Evolutionary conservation across 2,329 filamentous ascomycete genomes (phyloP).

Genomic region (Fusarium sp.): DNA sequence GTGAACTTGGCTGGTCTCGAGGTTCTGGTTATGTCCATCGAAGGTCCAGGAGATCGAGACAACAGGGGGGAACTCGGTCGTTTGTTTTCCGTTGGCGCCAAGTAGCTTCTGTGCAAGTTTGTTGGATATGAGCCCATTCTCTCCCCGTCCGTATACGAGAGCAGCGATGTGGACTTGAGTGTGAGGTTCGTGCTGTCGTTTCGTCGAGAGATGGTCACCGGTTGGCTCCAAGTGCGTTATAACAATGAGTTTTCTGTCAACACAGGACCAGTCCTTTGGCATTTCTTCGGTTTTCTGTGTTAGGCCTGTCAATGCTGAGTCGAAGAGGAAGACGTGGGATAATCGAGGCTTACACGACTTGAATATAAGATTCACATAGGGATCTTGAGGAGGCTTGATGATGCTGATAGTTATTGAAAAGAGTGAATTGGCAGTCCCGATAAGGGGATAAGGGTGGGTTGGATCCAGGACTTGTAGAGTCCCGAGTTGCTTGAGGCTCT

Average conservation of each 20-base stretch:
- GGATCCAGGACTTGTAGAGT: conserved; percentile 10
- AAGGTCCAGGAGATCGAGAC: conserved; percentile 15
- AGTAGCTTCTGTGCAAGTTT: conserved; percentile 5
- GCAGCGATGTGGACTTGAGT: conserved; percentile 1
- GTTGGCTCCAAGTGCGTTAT: conserved; percentile 9
- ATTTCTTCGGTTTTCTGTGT: conserved; percentile 14
- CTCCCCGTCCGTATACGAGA: conserved; percentile 1
- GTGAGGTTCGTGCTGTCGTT: neutral
- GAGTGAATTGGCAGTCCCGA: neutral
- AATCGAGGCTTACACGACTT: neutral
- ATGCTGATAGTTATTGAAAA: neutral
- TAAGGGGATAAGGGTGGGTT: neutral
- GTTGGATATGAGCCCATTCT: conserved; percentile 12
- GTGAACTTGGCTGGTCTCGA: conserved; percentile 18
- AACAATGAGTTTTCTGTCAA: neutral
- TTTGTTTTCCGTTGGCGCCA: neutral
- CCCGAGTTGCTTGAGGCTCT: neutral
- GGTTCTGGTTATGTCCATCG: neutral
- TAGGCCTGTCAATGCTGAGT: neutral
- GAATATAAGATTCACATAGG: neutral
- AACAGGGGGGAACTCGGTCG: neutral
- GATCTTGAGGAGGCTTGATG: neutral
- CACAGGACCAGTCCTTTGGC: neutral
- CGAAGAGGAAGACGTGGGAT: too few species aligned
- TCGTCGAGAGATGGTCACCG: neutral